Conservation (phyloP, 129 eudicot genomes). For the Deinandra increscens region DNA sequence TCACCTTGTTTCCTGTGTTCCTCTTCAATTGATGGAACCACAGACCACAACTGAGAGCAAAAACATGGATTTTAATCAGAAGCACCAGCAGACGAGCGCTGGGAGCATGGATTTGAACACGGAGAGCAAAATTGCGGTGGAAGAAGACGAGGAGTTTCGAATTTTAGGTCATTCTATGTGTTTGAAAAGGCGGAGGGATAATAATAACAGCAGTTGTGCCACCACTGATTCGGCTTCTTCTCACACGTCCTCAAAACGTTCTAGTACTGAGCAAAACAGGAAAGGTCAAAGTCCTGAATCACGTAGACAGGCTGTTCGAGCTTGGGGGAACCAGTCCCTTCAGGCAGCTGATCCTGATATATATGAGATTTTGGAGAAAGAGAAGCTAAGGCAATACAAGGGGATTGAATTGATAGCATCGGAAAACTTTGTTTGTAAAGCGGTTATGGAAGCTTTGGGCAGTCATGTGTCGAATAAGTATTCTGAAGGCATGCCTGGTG, state of each 20-base stretch:
- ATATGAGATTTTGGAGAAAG: conserved; percentile 72
- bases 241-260: conserved; percentile 28
- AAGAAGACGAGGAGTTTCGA: conserved; percentile 67
- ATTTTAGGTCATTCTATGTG: conserved; percentile 88
- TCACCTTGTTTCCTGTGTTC: conserved; percentile 41
- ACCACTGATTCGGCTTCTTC: conserved; percentile 50
- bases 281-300: conserved; percentile 40
- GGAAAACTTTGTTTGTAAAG: conserved; percentile 82
- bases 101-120: conserved; percentile 34
- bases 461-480: conserved; percentile 84
- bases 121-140: conserved; percentile 25
- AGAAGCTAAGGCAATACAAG: conserved; percentile 75
- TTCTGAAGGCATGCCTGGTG: conserved; percentile 93
- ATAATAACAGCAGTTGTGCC: neutral
- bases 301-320: conserved; percentile 51
- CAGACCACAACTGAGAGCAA: conserved; percentile 36
- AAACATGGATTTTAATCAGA: conserved; percentile 30
- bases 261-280: conserved; percentile 25
- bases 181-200: conserved; percentile 67
- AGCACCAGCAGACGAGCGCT: neutral
- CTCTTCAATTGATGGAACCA: conserved; percentile 74
- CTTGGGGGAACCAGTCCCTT: conserved; percentile 79
- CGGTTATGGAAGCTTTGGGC: conserved; percentile 95
- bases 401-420: conserved; percentile 94
- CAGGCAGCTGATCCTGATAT: conserved; percentile 73